Evolutionary conservation across 2,329 filamentous ascomycete genomes (phyloP), one percentile per base, ranked within the genome.

Genomic region (Alternaria viburni): DNA sequence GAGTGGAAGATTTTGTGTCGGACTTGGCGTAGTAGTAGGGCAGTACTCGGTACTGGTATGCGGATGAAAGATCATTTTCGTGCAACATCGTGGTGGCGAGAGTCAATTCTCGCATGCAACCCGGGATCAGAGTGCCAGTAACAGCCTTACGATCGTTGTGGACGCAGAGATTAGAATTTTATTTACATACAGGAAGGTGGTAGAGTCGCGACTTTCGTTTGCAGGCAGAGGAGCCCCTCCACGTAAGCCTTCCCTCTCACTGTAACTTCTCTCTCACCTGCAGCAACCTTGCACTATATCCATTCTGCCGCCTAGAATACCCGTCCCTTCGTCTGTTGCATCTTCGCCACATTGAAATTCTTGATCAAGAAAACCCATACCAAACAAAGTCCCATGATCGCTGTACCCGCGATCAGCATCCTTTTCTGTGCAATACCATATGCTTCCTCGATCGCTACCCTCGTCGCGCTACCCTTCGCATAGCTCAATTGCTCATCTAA

Each of bases 401-500:
- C 69, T 8, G 73, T 75, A 47, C 78, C 68, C 5, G 80, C 79
- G 49, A 81, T 80, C 28, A 83, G 69, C 77, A 83, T 78, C n/a
- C 73, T 67, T 32, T 72, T 79, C 75, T 87, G 84, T 5, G 70
- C 61, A 19, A 67, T 68, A 9, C 56, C 66, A 50, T 79, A 80
- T 2, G 77, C 73, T 26, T 62, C 52, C 21, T 73, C 67, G 44
- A 80, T 77, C 1, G 74, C 77, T 1, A 78, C 69, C 13, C 89
- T 76, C 11, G 82, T 83, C 0, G 81, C 77, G 2, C 77, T 83
- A 1, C 86, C 87, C 12, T 81, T 65, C 0, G 79, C 77, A 69
- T 87, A 89, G 3, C 73, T 75, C 11, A 89, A 75, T 67, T 91
- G 89, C 7, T 80, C 81, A 2, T 80, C 80, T 23, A 90, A 70